Percentiles rank a stretch among this genome's conserved stretches.
These are phyloP conservation scores for Heracleum sosnowskyi DNA, from an alignment of 129 eudicot genomes.

Conservation along the genomic window DNA sequence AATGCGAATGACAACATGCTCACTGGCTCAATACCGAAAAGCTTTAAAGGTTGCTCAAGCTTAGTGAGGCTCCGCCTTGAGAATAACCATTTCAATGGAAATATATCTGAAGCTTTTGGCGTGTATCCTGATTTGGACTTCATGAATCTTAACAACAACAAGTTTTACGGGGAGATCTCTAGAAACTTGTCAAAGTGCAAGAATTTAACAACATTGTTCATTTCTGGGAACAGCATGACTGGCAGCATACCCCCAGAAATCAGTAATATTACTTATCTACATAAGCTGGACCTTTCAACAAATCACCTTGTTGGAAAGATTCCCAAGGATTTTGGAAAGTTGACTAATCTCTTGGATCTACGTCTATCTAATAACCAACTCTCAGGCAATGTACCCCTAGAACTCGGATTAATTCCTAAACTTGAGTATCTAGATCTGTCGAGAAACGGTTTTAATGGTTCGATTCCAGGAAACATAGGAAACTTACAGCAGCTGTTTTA, in stretches of 20 bases:
- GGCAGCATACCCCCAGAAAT: conserved; percentile 35
- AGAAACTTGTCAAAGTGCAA: conserved; percentile 35
- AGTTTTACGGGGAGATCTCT: conserved; percentile 28
- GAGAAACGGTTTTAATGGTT: conserved; percentile 22
- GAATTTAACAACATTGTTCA: conserved; percentile 15
- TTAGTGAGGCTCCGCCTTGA: background rate
- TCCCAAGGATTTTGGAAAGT: background rate
- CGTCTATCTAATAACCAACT: conserved; percentile 24
- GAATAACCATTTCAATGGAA: background rate
- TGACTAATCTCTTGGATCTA: conserved; percentile 13
- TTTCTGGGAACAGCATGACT: conserved; percentile 28
- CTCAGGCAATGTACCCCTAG: conserved; percentile 33
- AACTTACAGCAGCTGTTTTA: conserved; percentile 12
- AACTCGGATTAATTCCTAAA: conserved; percentile 20
- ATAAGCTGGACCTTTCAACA: conserved; percentile 16
- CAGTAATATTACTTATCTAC: conserved; percentile 15
- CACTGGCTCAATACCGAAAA: conserved; percentile 18
- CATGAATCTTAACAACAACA: conserved; percentile 25
- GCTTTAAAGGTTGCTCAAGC: conserved; percentile 33
- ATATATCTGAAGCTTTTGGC: conserved; percentile 30
- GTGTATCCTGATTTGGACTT: conserved; percentile 25
- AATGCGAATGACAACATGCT: conserved; percentile 22
- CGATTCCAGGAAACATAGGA: conserved; percentile 19
- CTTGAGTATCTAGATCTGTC: conserved; percentile 31
- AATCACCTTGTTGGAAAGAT: background rate